Evolutionary conservation across 768 basidiomycete species (phyloP), one percentile per base, ranked within the genome.

Genomic region (Amanita molliuscula): DNA sequence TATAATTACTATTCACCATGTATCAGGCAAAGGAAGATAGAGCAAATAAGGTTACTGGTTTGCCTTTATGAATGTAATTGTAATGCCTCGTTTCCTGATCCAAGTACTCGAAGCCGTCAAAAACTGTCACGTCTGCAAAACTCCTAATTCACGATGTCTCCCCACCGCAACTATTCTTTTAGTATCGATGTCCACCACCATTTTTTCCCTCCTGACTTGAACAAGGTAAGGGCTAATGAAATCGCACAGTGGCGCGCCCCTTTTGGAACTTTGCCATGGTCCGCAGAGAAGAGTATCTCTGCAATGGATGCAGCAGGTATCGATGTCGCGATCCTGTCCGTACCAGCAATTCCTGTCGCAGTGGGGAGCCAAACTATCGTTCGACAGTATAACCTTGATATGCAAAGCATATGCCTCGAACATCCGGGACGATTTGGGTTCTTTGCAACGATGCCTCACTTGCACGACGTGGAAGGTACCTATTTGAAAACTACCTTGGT

Each of bases 131-230:
- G 18, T 37, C 31, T 11, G 23, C 33, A 25, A 15, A 23, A 25
- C 40, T 23, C 21, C 20, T 23, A 20, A 15, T 42, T 16, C 42
- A n/a, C 34, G 4, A 50, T 50, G 40, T 9, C 23, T 40, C 42
- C 23, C 4, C 38, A 40, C 36, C 16, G 6, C 25, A 55, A 47
- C 57, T 57, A 41, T 61, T 52, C 21, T 61, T 33, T 41, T 8
- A 21, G 70, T 53, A 70, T 89, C 56, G 86, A 89, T 61, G 65
- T 87, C n/a, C 86, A 89, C 58, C 86, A 88, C 63, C 86, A 88
- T 58, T 78, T 78, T 59, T 86, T 88, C 57, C 74, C 82, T 2
- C 60, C 72, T 13, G 67, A 72, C 42, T 62, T 79, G 41, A 53
- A 71, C 53, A 82, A 84, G 56, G 63, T 58, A 23, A 65, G 65